Evolutionary conservation across 2,329 filamentous ascomycete species (phyloP), one percentile per base, ranked within the genome.

Genomic region (Diplocarpon mali): DNA sequence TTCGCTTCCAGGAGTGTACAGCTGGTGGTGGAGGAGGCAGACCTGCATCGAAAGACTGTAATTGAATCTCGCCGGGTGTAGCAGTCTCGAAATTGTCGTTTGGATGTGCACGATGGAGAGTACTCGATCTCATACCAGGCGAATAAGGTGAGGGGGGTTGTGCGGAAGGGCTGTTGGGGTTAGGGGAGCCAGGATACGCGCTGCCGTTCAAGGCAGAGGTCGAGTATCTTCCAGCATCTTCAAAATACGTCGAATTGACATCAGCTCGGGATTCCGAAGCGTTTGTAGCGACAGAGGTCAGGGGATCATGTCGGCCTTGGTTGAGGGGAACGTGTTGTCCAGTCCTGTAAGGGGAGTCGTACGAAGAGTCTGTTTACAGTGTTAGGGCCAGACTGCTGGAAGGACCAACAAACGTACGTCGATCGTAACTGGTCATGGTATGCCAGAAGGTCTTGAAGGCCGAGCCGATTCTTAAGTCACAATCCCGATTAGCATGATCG

Each of bases 381-480:
- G 47, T 83, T 75, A 84, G 50, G 41, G 37, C 11, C 38, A 35
- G 14, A 15, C 20, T 39, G 20, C 24, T 27, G 64, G 20, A 38
- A 30, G 44, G 42, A 46, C 37, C 27, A 40, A 41, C 40, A 37
- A 41, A 69, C 77, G 62, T 67, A 82, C 78, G 78, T 67, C 78
- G 68, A 64, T 82, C 78, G 69, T 82, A 71, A 57, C 77, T 82
- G 66, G 78, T 82, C 76, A 82, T 61, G 5, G 84, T 79, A 73
- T 96, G 92, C 92, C 92, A 98, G 69, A 98, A 90, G 51, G 84
- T 85, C 67, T 84, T 84, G 67, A 92, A 84, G 66, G 83, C 78
- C 57, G 75, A 75, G 57, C 78, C 74, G 61, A 90, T 65, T 60
- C 82, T 55, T 32, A 9, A 37, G 82, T 55, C 35, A 52, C 24